These are phyloP conservation scores for Rosa lucieae DNA, from an alignment of 306 rosid species.

Conservation along the genomic window DNA sequence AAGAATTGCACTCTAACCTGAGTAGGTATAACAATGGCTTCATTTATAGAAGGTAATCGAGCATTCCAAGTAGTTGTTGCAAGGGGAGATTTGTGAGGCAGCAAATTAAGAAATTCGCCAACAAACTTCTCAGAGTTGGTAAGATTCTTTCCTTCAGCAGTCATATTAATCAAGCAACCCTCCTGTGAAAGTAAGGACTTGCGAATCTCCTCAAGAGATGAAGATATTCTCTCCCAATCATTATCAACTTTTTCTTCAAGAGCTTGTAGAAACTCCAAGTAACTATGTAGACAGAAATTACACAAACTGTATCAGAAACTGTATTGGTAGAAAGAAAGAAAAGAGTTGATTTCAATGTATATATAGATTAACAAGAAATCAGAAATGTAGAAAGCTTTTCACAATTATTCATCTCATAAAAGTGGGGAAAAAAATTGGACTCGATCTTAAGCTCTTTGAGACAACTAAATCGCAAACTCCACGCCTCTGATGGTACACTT, in stretches of 20 bases:
- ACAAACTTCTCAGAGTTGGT: constrained; percentile 50
- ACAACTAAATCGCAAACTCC: neutral
- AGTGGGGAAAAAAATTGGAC: neutral
- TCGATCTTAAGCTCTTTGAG: neutral
- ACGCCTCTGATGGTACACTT: neutral
- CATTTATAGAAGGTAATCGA: constrained; percentile 61
- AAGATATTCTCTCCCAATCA: constrained; percentile 79
- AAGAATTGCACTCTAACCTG: constrained; percentile 53
- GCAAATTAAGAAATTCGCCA: constrained; percentile 70
- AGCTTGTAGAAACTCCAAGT: constrained; percentile 75
- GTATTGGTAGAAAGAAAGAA: neutral
- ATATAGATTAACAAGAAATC: neutral
- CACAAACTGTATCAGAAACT: constrained; percentile 12
- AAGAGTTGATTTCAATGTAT: neutral
- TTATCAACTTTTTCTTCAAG: constrained; percentile 89
- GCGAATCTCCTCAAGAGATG: constrained; percentile 94
- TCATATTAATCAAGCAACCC: constrained; percentile 76
- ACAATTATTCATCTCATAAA: neutral
- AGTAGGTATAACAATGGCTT: constrained; percentile 90
- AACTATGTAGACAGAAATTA: constrained; percentile 49
- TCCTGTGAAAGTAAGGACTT: constrained; percentile 66
- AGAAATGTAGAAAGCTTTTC: neutral
- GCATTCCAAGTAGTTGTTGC: constrained; percentile 54
- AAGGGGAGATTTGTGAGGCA: constrained; percentile 61
- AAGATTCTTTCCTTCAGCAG: constrained; percentile 74